These are phyloP conservation scores for Prototheca cutis DNA, from an alignment of 163 green algal genomes.

Conservation along the genomic window DNA sequence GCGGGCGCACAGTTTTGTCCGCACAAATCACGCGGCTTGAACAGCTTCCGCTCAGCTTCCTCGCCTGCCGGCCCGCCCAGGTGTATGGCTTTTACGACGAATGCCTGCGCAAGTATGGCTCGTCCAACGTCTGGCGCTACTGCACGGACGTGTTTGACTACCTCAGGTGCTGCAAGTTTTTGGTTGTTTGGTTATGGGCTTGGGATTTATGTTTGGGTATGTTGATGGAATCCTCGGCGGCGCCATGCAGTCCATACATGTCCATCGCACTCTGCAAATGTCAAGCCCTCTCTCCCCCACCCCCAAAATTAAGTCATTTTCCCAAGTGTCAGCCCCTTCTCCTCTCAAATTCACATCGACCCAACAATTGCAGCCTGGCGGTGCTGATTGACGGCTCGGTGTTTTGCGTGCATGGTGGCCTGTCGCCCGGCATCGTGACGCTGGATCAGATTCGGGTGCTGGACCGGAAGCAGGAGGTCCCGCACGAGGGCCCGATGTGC, in stretches of 20 bases:
- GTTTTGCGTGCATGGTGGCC: slow-evolving; percentile 93
- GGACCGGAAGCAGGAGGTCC: slow-evolving; percentile 85
- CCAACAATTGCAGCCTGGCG: slow-evolving; percentile 54
- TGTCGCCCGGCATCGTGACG: slow-evolving; percentile 79
- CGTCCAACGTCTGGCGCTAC: slow-evolving; percentile 96
- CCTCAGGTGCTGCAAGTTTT: slow-evolving; percentile 38
- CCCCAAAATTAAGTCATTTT: too few relatives aligned
- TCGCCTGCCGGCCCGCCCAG: slow-evolving; percentile 93
- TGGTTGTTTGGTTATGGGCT: too few relatives aligned
- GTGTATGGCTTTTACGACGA: slow-evolving; percentile 98
- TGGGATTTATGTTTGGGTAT: too few relatives aligned
- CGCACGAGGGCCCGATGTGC: slow-evolving; percentile 97
- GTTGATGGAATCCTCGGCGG: too few relatives aligned
- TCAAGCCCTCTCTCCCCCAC: too few relatives aligned
- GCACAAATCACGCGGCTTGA: too few relatives aligned
- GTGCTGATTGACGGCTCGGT: slow-evolving; percentile 87
- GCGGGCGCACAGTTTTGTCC: too few relatives aligned
- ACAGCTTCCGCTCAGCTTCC: too few relatives aligned
- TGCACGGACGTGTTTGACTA: slow-evolving; percentile 99
- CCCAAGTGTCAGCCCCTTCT: too few relatives aligned
- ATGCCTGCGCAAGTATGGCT: slow-evolving; percentile 97
- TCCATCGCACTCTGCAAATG: too few relatives aligned
- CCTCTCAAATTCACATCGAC: too few relatives aligned
- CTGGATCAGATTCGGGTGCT: slow-evolving; percentile 87
- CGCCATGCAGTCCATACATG: too few relatives aligned